phyloP scores from a whole-genome alignment of 257 asterid genomes.

The Petrea volubilis region DNA sequence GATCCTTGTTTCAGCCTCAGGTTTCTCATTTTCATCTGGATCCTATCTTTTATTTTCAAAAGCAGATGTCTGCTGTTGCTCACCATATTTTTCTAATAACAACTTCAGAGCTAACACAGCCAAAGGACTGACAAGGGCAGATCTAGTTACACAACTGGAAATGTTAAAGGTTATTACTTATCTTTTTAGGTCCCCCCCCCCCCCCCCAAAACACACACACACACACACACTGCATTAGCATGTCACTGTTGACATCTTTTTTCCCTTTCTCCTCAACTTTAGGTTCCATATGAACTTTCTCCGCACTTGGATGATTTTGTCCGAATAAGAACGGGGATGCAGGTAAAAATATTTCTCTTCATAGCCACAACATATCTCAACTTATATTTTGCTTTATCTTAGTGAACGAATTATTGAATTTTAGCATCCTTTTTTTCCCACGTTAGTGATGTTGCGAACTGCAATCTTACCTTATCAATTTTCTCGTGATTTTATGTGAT shows the following conservation, averaged over 20 bases:
- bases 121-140: constrained; percentile 71
- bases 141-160: constrained; percentile 62
- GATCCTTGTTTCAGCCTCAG: constrained; percentile 84
- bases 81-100: constrained; percentile 27
- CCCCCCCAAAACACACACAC: not conserved
- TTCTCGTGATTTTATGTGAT: not conserved
- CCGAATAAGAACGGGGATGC: constrained; percentile 80
- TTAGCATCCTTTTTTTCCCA: constrained; percentile 9
- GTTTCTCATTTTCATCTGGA: constrained; percentile 33
- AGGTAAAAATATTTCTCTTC: constrained; percentile 44
- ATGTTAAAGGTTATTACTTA: constrained; percentile 55
- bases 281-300: constrained; percentile 84
- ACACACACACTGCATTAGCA: too few species aligned
- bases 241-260: too few species aligned
- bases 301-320: constrained; percentile 81
- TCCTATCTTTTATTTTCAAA: constrained; percentile 8
- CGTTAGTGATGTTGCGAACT: not conserved
- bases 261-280: constrained; percentile 26
- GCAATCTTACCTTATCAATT: not conserved
- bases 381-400: not conserved
- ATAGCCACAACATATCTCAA: not conserved
- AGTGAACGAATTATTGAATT: not conserved
- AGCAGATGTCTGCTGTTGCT: constrained; percentile 23
- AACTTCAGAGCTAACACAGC: constrained; percentile 70
- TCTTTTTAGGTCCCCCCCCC: not conserved